Evolutionary conservation across 1,284 basidiomycete genomes (phyloP).

Genomic region (Apiotrichum veenhuisii): DNA sequence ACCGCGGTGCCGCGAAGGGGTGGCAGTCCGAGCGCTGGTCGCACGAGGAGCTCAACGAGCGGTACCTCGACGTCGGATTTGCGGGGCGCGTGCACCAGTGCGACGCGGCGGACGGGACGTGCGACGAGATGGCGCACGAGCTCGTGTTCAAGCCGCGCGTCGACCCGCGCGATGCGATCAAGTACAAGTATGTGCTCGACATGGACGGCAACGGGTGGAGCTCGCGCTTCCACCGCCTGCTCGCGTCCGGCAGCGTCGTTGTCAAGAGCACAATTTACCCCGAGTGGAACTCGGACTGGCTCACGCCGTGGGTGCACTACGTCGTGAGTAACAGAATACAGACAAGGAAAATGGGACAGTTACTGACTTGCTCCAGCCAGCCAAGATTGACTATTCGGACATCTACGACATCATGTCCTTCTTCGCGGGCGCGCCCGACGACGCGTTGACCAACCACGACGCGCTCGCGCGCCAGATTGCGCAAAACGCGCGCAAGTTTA

Average conservation of each 20-base stretch:
- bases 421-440: constrained; percentile 51
- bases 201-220: constrained; percentile 51
- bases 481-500: constrained; percentile 49
- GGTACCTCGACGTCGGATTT: constrained; percentile 49
- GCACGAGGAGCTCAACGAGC: constrained; percentile 39
- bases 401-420: constrained; percentile 54
- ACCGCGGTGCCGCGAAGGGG: constrained; percentile 29
- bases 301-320: constrained; percentile 52
- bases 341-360: background rate
- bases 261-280: constrained; percentile 52
- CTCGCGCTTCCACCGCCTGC: constrained; percentile 45
- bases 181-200: constrained; percentile 25
- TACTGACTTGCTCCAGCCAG: constrained; percentile 32
- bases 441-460: constrained; percentile 43
- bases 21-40: constrained; percentile 35
- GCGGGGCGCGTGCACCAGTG: constrained; percentile 39
- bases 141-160: constrained; percentile 35
- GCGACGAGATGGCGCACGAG: constrained; percentile 42
- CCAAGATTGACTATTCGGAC: constrained; percentile 53
- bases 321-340: constrained; percentile 33
- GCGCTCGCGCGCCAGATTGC: constrained; percentile 51
- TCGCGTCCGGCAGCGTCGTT: constrained; percentile 49
- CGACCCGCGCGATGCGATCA: background rate
- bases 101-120: constrained; percentile 48
- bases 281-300: constrained; percentile 52